Evolutionary conservation across 2,329 filamentous ascomycete species (phyloP).

Genomic region (Aspergillus texensis): DNA sequence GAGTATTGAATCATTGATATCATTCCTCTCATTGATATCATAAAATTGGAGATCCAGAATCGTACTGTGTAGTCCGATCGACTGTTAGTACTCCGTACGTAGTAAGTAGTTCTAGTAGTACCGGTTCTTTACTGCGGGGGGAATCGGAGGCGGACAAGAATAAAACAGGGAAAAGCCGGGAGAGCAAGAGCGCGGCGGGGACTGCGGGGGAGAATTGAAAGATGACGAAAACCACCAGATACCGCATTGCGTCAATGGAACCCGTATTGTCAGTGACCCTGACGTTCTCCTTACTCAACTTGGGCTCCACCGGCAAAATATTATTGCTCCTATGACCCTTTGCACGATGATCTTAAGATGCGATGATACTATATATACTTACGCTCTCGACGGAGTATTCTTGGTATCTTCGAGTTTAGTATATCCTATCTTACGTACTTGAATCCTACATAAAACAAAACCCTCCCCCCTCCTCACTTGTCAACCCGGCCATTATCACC

Average conservation of each 20-base stretch:
- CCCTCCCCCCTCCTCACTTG: not conserved
- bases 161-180: conserved; percentile 19
- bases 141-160: conserved; percentile 24
- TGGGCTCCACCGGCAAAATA: conserved; percentile 7
- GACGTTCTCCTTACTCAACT: not conserved
- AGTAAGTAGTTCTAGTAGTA: no score
- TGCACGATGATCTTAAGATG: not conserved
- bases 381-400: no score
- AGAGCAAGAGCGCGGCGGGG: conserved; percentile 23
- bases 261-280: not conserved
- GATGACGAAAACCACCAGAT: not conserved
- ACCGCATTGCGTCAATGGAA: conserved; percentile 18
- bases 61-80: not conserved
- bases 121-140: conserved; percentile 16
- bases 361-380: not conserved
- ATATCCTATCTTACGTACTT: not conserved
- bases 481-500: not conserved
- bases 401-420: not conserved
- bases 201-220: not conserved
- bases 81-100: no score
- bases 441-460: not conserved
- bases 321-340: conserved; percentile 1
- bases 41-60: not conserved
- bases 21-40: not conserved
- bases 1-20: not conserved